A percentile compares a stretch with the other conserved stretches of the same genome.
Conservation (phyloP, 306 rosid genomes). For the Lathyrus tuberosus region DNA sequence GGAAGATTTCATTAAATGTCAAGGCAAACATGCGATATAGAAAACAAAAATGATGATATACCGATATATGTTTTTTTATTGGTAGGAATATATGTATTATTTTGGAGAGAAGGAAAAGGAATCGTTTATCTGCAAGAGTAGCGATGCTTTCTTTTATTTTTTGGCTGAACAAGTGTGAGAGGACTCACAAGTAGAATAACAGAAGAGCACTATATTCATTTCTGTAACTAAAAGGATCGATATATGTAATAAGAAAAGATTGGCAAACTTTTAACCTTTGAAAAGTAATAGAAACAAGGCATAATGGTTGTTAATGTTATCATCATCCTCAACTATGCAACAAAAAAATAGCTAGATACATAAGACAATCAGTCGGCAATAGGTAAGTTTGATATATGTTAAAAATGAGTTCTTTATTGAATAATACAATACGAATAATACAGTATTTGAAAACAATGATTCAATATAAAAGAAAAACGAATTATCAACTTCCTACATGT, state of each 20-base stretch:
- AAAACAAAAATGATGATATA: not conserved
- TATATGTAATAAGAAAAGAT: slow-evolving; percentile 10
- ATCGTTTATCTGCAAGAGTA: slow-evolving; percentile 31
- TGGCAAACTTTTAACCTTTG: slow-evolving; percentile 5
- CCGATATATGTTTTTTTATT: slow-evolving; percentile 5
- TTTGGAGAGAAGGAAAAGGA: slow-evolving; percentile 6
- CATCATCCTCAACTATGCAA: slow-evolving; percentile 17
- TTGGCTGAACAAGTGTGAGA: slow-evolving; percentile 14
- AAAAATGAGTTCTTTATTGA: not conserved
- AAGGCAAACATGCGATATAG: slow-evolving; percentile 19
- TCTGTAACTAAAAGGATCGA: slow-evolving; percentile 1
- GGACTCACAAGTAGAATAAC: slow-evolving; percentile 17
- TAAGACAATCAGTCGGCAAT: slow-evolving; percentile 17
- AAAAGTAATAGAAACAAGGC: not conserved
- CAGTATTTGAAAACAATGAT: slow-evolving; percentile 1
- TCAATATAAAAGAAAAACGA: slow-evolving; percentile 8
- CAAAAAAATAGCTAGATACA: slow-evolving; percentile 2
- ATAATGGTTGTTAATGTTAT: not conserved
- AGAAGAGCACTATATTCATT: slow-evolving; percentile 2
- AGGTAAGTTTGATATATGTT: not conserved
- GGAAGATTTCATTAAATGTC: slow-evolving; percentile 32
- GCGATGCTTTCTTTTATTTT: not conserved
- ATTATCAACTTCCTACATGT: slow-evolving; percentile 18
- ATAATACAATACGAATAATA: slow-evolving; percentile 12
- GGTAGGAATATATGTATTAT: slow-evolving; percentile 6